A percentile compares a stretch with the other conserved stretches of the same genome.
Evolutionary conservation across 139 green algal genomes (phyloP).

Genomic region (Yamagishiella unicocca): DNA sequence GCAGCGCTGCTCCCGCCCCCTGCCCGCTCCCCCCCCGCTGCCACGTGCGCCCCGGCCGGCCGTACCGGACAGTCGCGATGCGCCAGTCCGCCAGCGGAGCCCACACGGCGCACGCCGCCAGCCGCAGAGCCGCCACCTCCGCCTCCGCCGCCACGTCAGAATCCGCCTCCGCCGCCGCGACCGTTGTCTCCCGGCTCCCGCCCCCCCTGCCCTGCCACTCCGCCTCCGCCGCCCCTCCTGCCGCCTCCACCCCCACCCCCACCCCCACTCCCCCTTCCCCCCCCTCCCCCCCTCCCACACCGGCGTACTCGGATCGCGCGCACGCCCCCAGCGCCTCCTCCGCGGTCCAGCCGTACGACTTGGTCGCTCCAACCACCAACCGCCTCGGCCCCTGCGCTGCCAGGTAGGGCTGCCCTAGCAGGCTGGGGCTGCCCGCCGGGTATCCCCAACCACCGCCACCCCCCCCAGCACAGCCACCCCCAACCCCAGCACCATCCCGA

Average conservation of each 20-base stretch:
- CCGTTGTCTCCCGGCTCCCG: too few species aligned
- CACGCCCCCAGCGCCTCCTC: conserved; percentile 61
- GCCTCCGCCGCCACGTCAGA: background rate
- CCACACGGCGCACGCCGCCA: conserved; percentile 63
- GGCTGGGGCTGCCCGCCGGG: conserved; percentile 65
- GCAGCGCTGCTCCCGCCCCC: too few species aligned
- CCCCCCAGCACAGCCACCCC: too few species aligned
- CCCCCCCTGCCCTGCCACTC: too few species aligned
- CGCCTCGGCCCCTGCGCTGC: conserved; percentile 59
- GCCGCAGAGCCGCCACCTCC: conserved; percentile 50
- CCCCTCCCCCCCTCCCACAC: too few species aligned
- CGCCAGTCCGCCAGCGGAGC: conserved; percentile 62
- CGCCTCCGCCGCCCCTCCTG: too few species aligned
- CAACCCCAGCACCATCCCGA: too few species aligned
- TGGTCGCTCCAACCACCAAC: conserved; percentile 82
- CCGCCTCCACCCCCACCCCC: too few species aligned
- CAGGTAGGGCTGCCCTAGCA: conserved; percentile 86
- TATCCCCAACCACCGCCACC: conserved; percentile 26
- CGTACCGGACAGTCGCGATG: conserved; percentile 30
- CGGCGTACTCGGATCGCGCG: conserved; percentile 27
- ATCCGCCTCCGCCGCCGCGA: background rate
- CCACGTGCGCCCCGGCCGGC: too few species aligned
- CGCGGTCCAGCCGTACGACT: conserved; percentile 65
- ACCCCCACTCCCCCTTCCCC: too few species aligned
- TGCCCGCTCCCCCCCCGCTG: too few species aligned